Evolutionary conservation across 148 eudicot genomes (phyloP).

Genomic region (Heliosperma pusillum): DNA sequence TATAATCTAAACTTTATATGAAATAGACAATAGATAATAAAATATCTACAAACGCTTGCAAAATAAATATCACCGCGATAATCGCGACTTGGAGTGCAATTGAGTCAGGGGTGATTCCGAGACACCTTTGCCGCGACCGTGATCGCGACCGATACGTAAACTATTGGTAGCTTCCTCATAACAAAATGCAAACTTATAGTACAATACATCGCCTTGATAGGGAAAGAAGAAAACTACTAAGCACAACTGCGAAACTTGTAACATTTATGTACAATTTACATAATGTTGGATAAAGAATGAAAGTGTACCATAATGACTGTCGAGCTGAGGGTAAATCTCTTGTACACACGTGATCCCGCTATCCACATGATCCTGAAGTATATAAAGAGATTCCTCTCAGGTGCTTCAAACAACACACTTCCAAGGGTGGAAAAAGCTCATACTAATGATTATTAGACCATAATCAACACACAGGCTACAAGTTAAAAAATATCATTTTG

Average conservation of each 20-base stretch:
- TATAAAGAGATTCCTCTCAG: too few species aligned
- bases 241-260: not conserved
- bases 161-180: too few species aligned
- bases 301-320: slow-evolving; percentile 61
- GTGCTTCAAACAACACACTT: not conserved
- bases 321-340: slow-evolving; percentile 77
- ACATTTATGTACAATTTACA: not conserved
- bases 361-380: slow-evolving; percentile 85
- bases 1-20: too few species aligned
- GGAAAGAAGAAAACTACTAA: not conserved
- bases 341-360: slow-evolving; percentile 67
- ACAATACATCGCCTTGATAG: not conserved
- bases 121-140: too few species aligned
- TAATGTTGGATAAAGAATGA: not conserved
- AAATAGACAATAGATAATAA: too few species aligned
- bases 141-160: too few species aligned
- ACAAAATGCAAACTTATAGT: too few species aligned
- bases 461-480: not conserved
- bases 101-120: too few species aligned
- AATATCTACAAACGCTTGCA: too few species aligned
- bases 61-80: too few species aligned
- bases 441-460: not conserved
- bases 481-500: not conserved
- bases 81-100: too few species aligned
- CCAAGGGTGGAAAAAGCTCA: not conserved